phyloP scores from a whole-genome alignment of 2,329 filamentous ascomycete species.

The Coniochaeta sp. region DNA sequence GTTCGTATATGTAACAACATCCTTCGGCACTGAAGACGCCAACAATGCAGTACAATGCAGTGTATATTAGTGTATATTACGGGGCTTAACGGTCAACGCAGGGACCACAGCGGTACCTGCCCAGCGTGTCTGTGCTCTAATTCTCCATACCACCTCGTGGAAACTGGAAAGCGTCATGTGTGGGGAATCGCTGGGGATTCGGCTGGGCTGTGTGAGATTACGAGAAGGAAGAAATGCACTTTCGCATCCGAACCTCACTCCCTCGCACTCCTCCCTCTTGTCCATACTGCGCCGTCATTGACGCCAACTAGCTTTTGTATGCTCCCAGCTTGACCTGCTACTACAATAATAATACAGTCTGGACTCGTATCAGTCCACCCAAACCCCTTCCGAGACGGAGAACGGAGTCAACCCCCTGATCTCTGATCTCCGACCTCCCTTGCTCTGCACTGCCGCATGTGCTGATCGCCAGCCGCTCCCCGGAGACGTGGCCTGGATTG shows the following conservation, averaged over 20 bases:
- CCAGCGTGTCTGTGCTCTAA: background rate
- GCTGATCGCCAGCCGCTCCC: background rate
- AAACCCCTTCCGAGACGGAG: background rate
- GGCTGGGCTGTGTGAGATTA: background rate
- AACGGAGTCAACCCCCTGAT: background rate
- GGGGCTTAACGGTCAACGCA: too few relatives aligned
- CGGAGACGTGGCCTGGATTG: background rate
- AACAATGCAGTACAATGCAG: too few relatives aligned
- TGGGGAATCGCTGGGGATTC: background rate
- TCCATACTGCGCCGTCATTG: background rate
- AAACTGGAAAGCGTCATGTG: constrained; percentile 1
- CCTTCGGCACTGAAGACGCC: too few relatives aligned
- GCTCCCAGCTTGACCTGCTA: background rate
- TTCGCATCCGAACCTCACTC: background rate
- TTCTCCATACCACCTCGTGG: background rate
- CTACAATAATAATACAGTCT: background rate
- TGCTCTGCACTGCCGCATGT: background rate
- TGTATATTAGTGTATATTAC: too few relatives aligned
- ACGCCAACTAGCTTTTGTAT: background rate
- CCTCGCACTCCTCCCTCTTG: too few relatives aligned
- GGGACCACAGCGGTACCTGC: too few relatives aligned
- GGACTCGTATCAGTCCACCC: background rate
- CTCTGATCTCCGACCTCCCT: background rate
- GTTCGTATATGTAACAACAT: too few relatives aligned
- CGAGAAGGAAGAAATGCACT: background rate